Conservation (phyloP, 2,329 filamentous ascomycete genomes). For the Penicillium sp. region DNA sequence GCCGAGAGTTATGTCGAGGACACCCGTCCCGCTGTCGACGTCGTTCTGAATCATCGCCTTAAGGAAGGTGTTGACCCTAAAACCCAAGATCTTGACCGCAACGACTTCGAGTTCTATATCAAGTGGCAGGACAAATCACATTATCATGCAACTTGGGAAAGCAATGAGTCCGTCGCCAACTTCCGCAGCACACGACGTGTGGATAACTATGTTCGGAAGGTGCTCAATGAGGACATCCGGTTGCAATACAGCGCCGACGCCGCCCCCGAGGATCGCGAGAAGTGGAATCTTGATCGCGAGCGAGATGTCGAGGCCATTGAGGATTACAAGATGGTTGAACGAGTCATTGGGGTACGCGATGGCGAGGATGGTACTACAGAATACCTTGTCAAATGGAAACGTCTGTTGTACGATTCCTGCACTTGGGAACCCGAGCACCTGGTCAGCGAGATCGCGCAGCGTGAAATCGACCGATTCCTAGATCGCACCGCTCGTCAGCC, state of each 20-base stretch:
- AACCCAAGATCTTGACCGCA: constrained; percentile 36
- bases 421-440: constrained; percentile 84
- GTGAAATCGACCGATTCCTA: constrained; percentile 86
- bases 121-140: constrained; percentile 98
- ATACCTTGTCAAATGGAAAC: constrained; percentile 97
- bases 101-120: constrained; percentile 86
- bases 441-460: constrained; percentile 74
- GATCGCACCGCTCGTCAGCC: constrained; percentile 78
- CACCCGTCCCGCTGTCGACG: constrained; percentile 79
- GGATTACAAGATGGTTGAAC: constrained; percentile 88
- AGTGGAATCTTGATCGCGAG: constrained; percentile 93
- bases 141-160: constrained; percentile 94
- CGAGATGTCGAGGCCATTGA: constrained; percentile 81
- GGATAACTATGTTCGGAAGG: constrained; percentile 90
- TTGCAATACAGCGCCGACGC: constrained; percentile 70
- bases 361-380: constrained; percentile 71
- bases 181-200: constrained; percentile 82
- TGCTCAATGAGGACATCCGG: constrained; percentile 73
- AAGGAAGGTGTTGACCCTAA: constrained; percentile 60
- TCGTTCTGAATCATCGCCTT: constrained; percentile 79
- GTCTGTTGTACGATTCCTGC: constrained; percentile 85
- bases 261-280: constrained; percentile 80
- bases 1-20: constrained; percentile 63
- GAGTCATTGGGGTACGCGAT: constrained; percentile 79
- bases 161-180: constrained; percentile 66